Evolutionary conservation across 192 early-diverging fungal genomes (phyloP), one percentile per base, ranked within the genome.

Genomic region (Coemansia sp.): DNA sequence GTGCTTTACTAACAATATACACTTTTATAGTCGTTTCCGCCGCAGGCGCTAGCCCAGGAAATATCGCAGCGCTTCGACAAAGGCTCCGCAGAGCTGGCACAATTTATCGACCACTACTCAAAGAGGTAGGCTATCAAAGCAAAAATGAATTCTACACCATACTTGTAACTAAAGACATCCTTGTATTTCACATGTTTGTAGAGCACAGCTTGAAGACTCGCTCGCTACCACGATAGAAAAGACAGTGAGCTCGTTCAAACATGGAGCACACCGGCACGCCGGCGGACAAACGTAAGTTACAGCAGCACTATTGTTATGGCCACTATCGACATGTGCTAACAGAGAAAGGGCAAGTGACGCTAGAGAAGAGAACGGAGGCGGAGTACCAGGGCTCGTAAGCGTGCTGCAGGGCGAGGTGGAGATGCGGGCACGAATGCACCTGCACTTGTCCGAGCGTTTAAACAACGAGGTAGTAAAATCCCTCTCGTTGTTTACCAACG

Each of bases 401-500:
- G 57, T 56, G 12, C 54, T 80, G 20, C 68, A 74, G 22, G 59
- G 42, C 17, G 77, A 80, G 37, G 68, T 66, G 0, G 72, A 68
- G 11, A 34, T 31, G 11, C 64, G 59, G 36, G 58, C 69, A n/a
- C 68, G 72, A n/a, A 60, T 74, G 72, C 72, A 80, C 23, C 46
- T 68, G 25, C 77, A 74, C 19, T 40, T 80, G 54, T 62, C 68
- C 14, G 62, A 68, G 25, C 71, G 77, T 25, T 63, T 80, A n/a
- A 64, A 64, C 59, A 74, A 68, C 55, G 71, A 80, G 62, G 65
- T 80, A 0, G 72, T 74, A 15, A 60, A 46, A 14, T 60, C 72
- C 9, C 58, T 80, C 0, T 57, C 71, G n/a, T 26, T 51, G 14
- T 80, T 80, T 40, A n/a, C 59, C 25, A 44, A 23, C 14, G 68